Conservation (phyloP, 192 early-diverging fungal genomes). For the Linnemannia exigua region DNA sequence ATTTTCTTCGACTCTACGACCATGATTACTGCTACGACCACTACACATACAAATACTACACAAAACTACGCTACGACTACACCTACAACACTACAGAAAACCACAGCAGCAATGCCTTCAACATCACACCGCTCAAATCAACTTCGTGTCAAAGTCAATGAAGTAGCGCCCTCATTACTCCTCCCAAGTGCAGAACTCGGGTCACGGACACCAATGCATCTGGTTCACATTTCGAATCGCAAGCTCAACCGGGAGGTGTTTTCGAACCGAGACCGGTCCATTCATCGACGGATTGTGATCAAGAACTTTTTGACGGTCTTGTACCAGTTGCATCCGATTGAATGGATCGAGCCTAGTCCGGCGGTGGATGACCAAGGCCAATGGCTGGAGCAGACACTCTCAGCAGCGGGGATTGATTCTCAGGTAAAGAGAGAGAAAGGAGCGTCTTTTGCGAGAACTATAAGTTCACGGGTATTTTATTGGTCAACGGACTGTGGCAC, state of each 20-base stretch:
- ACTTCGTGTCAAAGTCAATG: constrained; percentile 16
- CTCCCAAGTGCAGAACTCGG: constrained; percentile 24
- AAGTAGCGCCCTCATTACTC: constrained; percentile 27
- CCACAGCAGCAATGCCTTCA: not conserved
- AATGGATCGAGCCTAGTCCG: constrained; percentile 24
- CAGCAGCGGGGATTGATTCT: constrained; percentile 35
- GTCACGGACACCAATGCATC: constrained; percentile 33
- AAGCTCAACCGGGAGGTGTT: constrained; percentile 43
- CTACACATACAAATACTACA: not conserved
- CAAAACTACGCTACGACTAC: not conserved
- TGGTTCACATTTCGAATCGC: constrained; percentile 39
- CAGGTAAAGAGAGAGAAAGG: not conserved
- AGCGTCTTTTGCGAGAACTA: no score
- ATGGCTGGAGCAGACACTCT: constrained; percentile 53
- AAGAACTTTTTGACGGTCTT: constrained; percentile 47
- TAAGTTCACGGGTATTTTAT: not conserved
- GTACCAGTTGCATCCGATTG: constrained; percentile 41
- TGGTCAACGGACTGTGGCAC: not conserved
- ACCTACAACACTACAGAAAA: not conserved
- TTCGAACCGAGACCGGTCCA: constrained; percentile 33
- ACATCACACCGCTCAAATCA: not conserved
- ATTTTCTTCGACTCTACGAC: not conserved
- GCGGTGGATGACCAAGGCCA: constrained; percentile 33
- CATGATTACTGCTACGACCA: not conserved
- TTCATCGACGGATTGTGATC: constrained; percentile 42